Percentiles rank a stretch among this genome's conserved stretches.
Conservation (phyloP, 208 protist genomes). For the Angomonas deanei region DNA sequence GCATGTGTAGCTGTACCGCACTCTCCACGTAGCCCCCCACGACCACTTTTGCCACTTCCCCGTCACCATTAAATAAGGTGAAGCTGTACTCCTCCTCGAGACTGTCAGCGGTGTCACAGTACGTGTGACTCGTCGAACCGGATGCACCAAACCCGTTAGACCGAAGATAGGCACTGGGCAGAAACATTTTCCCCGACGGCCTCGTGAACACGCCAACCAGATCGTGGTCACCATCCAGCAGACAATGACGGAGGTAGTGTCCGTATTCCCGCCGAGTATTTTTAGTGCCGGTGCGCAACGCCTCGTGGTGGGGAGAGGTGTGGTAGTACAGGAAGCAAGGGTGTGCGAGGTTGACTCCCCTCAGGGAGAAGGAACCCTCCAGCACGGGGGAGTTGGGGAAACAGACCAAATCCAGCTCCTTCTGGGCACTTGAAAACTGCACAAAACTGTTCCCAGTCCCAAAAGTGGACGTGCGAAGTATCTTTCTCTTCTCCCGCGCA, state of each 20-base stretch:
- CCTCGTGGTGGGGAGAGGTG: no score
- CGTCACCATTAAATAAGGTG: neutral
- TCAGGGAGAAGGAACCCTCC: constrained; percentile 2
- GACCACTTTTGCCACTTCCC: constrained; percentile 3
- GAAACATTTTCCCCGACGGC: no score
- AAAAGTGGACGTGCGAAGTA: neutral
- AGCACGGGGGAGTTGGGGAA: neutral
- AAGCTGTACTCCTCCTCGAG: neutral
- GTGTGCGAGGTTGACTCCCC: neutral
- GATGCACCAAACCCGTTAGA: no score
- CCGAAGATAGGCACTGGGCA: no score
- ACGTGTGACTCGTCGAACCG: neutral
- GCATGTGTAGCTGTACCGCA: neutral
- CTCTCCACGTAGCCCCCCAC: neutral
- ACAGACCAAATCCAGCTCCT: neutral
- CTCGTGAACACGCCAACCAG: no score
- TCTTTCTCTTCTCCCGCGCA: neutral
- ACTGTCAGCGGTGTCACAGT: neutral
- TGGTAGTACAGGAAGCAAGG: neutral
- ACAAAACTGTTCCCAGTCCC: neutral
- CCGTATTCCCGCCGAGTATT: no score
- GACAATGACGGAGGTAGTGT: no score
- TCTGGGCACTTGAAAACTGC: neutral
- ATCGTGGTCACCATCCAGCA: no score
- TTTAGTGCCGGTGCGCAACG: no score